Conservation (phyloP, 306 rosid genomes). For the Corylus americana region DNA sequence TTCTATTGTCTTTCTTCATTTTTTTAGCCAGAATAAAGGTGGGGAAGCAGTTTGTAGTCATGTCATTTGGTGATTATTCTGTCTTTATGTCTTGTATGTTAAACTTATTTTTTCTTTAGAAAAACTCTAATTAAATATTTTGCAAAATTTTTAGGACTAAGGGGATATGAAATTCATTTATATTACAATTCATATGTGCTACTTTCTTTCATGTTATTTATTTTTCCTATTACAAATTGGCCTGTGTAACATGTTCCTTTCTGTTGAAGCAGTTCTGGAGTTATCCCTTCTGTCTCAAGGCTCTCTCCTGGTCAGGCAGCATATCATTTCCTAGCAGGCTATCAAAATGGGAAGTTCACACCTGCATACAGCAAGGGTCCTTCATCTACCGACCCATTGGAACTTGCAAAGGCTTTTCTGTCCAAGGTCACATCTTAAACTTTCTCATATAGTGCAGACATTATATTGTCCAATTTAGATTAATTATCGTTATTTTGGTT, state of each 20-base stretch:
- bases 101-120: background rate
- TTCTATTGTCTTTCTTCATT: background rate
- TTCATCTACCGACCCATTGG: slow-evolving; percentile 36
- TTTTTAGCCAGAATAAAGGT: background rate
- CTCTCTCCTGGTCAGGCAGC: slow-evolving; percentile 56
- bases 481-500: background rate
- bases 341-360: slow-evolving; percentile 51
- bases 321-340: slow-evolving; percentile 50
- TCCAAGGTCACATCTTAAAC: slow-evolving; percentile 35
- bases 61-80: background rate
- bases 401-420: slow-evolving; percentile 38
- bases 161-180: background rate
- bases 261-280: slow-evolving; percentile 35
- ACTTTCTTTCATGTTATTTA: background rate
- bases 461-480: background rate
- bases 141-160: background rate
- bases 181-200: background rate
- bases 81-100: background rate
- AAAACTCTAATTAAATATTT: background rate
- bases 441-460: background rate
- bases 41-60: background rate
- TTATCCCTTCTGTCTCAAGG: slow-evolving; percentile 44
- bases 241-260: background rate
- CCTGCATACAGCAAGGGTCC: slow-evolving; percentile 40
- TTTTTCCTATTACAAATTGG: background rate